Percentiles rank a stretch among this genome's conserved stretches.
Evolutionary conservation across 495 filamentous ascomycete genomes (phyloP).

Genomic region (Podospora fimiseda): DNA sequence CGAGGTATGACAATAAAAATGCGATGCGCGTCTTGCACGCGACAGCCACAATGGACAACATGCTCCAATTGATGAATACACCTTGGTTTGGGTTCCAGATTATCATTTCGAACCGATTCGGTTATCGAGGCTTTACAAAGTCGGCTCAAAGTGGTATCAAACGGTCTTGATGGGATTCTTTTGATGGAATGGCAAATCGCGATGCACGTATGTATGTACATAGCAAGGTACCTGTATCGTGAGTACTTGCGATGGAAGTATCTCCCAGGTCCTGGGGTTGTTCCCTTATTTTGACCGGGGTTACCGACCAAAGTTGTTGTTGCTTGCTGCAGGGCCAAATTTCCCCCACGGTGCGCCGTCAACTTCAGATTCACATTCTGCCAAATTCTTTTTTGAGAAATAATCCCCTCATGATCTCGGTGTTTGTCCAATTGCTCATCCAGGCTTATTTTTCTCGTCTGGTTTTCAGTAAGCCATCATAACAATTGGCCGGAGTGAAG

Average conservation of each 20-base stretch:
- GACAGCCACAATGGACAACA: not conserved
- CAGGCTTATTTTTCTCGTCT: no score
- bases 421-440: no score
- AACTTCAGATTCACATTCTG: not conserved
- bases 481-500: not conserved
- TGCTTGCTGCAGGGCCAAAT: not conserved
- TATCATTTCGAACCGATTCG: no score
- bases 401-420: no score
- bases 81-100: no score
- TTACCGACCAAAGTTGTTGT: not conserved
- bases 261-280: slow-evolving; percentile 9
- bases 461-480: no score
- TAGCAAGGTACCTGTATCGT: not conserved
- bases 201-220: not conserved
- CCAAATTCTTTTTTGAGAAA: no score
- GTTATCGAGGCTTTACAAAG: not conserved
- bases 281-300: not conserved
- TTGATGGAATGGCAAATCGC: not conserved
- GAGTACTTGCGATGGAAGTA: slow-evolving; percentile 16
- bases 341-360: not conserved
- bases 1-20: not conserved
- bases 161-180: not conserved
- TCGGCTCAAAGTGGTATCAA: not conserved
- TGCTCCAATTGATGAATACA: no score
- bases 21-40: slow-evolving; percentile 8